A percentile compares a stretch with the other conserved stretches of the same genome.
phyloP scores from a whole-genome alignment of 2,329 filamentous ascomycete species.

The Grosmannia serpens region DNA sequence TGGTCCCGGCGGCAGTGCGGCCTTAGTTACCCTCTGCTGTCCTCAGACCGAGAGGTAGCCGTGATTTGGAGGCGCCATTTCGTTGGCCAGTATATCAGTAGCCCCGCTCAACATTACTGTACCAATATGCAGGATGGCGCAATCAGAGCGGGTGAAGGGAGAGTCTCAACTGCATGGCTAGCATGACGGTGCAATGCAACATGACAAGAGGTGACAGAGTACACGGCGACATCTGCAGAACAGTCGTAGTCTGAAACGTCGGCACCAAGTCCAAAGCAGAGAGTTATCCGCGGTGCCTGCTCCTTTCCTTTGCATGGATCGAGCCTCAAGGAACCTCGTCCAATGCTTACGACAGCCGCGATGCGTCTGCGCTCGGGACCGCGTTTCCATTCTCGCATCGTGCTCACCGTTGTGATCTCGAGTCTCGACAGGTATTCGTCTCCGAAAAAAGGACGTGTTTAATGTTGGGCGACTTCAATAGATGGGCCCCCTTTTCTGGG shows the following conservation, averaged over 20 bases:
- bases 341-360: background rate
- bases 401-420: background rate
- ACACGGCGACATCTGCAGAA: background rate
- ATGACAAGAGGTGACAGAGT: background rate
- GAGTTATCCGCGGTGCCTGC: background rate
- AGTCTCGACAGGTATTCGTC: background rate
- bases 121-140: background rate
- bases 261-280: background rate
- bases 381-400: background rate
- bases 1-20: background rate
- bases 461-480: background rate
- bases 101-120: background rate
- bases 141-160: background rate
- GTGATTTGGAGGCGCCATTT: no score
- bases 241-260: background rate
- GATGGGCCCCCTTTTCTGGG: background rate
- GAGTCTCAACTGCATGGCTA: background rate
- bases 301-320: background rate
- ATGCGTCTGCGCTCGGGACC: background rate
- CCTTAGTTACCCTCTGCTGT: no score
- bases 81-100: background rate
- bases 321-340: background rate
- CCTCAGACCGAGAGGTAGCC: no score
- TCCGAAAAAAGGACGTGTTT: background rate
- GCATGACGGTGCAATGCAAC: background rate